A percentile compares a stretch with the other conserved stretches of the same genome.
Evolutionary conservation across 257 asterid genomes (phyloP).

Genomic region (Prunella vulgaris): DNA sequence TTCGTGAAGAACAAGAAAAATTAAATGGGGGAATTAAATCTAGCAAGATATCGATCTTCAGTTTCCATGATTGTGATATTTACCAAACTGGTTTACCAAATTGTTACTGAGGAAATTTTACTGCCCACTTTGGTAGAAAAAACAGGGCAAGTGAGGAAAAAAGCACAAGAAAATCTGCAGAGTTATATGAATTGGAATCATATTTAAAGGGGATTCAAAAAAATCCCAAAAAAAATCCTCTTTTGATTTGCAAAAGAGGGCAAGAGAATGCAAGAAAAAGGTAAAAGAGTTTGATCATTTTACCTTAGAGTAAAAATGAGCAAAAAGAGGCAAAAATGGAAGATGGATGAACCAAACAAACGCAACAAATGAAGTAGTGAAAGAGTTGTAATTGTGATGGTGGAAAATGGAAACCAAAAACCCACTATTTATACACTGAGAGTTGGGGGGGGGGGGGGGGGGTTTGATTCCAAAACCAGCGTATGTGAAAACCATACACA

Average conservation of each 20-base stretch:
- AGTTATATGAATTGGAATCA: too few relatives aligned
- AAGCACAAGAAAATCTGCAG: too few relatives aligned
- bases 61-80: not conserved
- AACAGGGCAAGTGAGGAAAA: not conserved
- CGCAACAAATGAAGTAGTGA: constrained; percentile 8
- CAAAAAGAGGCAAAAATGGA: constrained; percentile 8
- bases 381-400: constrained; percentile 25
- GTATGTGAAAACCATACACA: constrained; percentile 1
- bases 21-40: not conserved
- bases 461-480: constrained; percentile 28
- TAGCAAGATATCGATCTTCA: not conserved
- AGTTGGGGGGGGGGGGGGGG: not conserved
- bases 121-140: not conserved
- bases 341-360: not conserved
- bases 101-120: not conserved
- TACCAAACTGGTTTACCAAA: not conserved
- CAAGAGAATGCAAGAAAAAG: not conserved
- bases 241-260: not conserved
- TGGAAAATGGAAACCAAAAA: constrained; percentile 20
- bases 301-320: constrained; percentile 23
- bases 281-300: not conserved
- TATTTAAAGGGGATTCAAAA: too few relatives aligned
- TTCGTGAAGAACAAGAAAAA: constrained; percentile 32
- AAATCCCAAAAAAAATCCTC: not conserved
- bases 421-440: constrained; percentile 2